These are phyloP conservation scores for Candida neerlandica DNA, from an alignment of 1,139 yeast species.

Conservation along the genomic window DNA sequence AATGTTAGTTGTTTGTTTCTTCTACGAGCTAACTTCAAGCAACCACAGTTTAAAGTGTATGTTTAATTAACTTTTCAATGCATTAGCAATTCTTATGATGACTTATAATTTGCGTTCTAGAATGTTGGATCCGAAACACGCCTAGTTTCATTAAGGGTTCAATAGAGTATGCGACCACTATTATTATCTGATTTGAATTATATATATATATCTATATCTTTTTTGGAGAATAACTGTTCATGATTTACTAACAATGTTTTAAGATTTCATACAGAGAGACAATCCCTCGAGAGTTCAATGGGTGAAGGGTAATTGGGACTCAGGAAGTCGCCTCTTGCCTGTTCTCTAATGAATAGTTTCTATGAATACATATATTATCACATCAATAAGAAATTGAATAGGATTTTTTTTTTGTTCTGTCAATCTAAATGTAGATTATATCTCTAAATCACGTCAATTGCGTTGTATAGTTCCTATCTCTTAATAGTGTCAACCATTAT, in stretches of 20 bases:
- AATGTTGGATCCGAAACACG: constrained; percentile 44
- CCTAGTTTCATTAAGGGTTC: constrained; percentile 48
- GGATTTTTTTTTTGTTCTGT: too few species aligned
- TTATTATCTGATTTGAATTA: constrained; percentile 15
- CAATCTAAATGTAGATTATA: too few species aligned
- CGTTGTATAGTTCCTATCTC: background rate
- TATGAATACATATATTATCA: too few species aligned
- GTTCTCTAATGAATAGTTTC: too few species aligned
- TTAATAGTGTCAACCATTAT: too few species aligned
- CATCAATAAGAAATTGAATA: too few species aligned
- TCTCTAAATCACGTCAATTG: too few species aligned
- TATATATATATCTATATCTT: background rate
- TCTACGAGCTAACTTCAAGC: background rate
- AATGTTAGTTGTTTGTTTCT: background rate
- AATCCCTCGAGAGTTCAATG: background rate
- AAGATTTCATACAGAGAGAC: background rate
- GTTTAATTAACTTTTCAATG: background rate
- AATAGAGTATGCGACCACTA: constrained; percentile 47
- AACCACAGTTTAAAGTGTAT: background rate
- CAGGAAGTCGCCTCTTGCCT: too few species aligned
- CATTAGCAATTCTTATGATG: constrained; percentile 32
- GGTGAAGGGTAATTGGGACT: background rate
- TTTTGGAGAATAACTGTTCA: background rate
- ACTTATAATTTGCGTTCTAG: constrained; percentile 57
- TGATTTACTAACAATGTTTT: constrained; percentile 2